These are phyloP conservation scores for Bretschneidera sinensis DNA, from an alignment of 345 rosid genomes.

Conservation along the genomic window DNA sequence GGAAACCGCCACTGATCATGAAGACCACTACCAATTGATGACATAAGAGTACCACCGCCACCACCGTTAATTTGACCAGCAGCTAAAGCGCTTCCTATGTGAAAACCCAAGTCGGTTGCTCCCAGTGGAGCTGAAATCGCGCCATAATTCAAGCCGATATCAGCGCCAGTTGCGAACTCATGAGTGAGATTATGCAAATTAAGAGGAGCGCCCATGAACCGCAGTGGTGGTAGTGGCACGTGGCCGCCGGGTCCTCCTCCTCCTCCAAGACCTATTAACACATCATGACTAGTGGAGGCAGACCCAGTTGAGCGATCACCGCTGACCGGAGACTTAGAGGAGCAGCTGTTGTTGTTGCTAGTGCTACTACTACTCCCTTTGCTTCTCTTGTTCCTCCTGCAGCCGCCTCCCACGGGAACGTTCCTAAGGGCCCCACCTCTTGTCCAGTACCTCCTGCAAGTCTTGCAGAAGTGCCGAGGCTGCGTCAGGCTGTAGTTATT, in stretches of 20 bases:
- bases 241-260: too few species aligned
- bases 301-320: conserved; percentile 35
- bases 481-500: conserved; percentile 95
- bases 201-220: conserved; percentile 59
- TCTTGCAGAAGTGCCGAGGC: conserved; percentile 98
- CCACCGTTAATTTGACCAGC: conserved; percentile 19
- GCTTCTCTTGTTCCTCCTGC: conserved; percentile 78
- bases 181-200: conserved; percentile 39
- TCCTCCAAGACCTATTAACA: too few species aligned
- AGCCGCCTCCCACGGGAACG: conserved; percentile 95
- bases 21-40: conserved; percentile 29
- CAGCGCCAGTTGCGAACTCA: conserved; percentile 33
- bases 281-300: conserved; percentile 34
- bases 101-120: conserved; percentile 39
- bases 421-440: conserved; percentile 84
- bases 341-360: conserved; percentile 12
- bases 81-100: conserved; percentile 31
- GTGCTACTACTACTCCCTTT: conserved; percentile 54
- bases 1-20: conserved; percentile 53
- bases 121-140: conserved; percentile 28
- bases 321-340: conserved; percentile 39
- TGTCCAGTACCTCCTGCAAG: conserved; percentile 98
- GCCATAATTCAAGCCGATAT: conserved; percentile 44
- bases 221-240: conserved; percentile 30
- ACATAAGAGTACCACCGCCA: conserved; percentile 28